Evolutionary conservation across 106 monocot genomes (phyloP), one percentile per base, ranked within the genome.

Genomic region (Gastrodia elata): DNA sequence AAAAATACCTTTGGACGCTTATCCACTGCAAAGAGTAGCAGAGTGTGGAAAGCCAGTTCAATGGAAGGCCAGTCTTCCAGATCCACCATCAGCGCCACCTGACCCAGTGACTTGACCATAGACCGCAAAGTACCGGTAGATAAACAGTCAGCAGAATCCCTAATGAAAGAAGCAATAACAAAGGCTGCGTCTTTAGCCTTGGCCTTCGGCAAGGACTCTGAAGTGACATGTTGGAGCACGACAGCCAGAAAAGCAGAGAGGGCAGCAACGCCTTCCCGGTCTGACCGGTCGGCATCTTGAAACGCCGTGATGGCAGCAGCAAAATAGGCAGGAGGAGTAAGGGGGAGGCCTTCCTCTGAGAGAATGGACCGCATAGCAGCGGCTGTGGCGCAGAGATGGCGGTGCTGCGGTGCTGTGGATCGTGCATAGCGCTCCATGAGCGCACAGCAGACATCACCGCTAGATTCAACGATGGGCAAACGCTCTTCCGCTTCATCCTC

Each of bases 311-410:
- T 74, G 74, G 84, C 86, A 68, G 91, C 87, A 40, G 88, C 84
- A 73, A 98, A 84, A 78, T 93, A 98, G 27, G 88, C 81, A 25
- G 93, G 39, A 34, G 91, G 91, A 20, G 86, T 85, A 68, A 85
- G 86, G 49, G 90, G 90, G 18, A 88, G 83, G 36, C 80, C 83
- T 48, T 93, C 93, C 4, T 93, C 92, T 5, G 61, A 48, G 68
- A 98, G 87, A 39, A 93, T 82, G 57, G 93, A 88, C 22, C 80
- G 88, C 81, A 93, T 83, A 77, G 93, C 97, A 38, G 85, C 86
- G 67, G 93, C 97, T 32, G 84, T 83, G 40, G 97, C 97, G 77
- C 85, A 86, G 69, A 97, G 90, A 84, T 97, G 97, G 71, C 88
- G 87, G 76, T 97, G 97, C 80, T 97, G 97, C 36, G 84, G 81